A percentile compares a stretch with the other conserved stretches of the same genome.
phyloP scores from a whole-genome alignment of 345 rosid genomes.

The Excoecaria agallocha region DNA sequence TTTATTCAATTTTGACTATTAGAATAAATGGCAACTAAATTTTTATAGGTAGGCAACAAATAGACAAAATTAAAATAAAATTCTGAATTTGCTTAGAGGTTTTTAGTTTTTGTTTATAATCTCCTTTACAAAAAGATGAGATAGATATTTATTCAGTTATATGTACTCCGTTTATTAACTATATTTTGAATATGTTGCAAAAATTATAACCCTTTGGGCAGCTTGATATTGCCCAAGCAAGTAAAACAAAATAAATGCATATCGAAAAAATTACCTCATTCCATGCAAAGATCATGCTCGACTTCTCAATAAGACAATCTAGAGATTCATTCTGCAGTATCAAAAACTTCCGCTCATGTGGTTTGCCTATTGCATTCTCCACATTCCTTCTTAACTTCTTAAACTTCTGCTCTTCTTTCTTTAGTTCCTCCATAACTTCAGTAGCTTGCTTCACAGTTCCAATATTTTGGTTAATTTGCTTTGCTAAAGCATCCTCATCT shows the following conservation, averaged over 20 bases:
- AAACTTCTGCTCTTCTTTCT: constrained; percentile 74
- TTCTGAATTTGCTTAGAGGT: not conserved
- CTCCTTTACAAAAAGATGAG: not conserved
- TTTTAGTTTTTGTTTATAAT: not conserved
- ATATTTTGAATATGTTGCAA: not conserved
- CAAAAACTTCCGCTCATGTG: constrained; percentile 64
- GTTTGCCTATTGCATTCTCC: constrained; percentile 53
- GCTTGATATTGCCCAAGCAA: not conserved
- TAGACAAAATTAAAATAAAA: not conserved
- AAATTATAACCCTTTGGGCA: not conserved
- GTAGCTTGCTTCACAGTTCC: constrained; percentile 57
- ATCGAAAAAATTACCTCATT: not conserved
- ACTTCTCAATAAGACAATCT: constrained; percentile 77
- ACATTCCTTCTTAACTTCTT: constrained; percentile 67
- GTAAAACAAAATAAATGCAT: not conserved
- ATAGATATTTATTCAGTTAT: not conserved
- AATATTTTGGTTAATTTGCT: constrained; percentile 61
- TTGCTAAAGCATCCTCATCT: constrained; percentile 75
- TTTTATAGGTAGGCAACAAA: not conserved
- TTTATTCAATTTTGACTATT: not conserved
- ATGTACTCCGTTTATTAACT: not conserved
- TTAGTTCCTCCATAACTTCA: constrained; percentile 65
- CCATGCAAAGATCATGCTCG: constrained; percentile 71
- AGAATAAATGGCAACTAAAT: not conserved
- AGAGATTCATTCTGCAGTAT: constrained; percentile 59